Conservation (phyloP, 495 filamentous ascomycete genomes). For the Aspergillus sclerotiicarbonarius region DNA sequence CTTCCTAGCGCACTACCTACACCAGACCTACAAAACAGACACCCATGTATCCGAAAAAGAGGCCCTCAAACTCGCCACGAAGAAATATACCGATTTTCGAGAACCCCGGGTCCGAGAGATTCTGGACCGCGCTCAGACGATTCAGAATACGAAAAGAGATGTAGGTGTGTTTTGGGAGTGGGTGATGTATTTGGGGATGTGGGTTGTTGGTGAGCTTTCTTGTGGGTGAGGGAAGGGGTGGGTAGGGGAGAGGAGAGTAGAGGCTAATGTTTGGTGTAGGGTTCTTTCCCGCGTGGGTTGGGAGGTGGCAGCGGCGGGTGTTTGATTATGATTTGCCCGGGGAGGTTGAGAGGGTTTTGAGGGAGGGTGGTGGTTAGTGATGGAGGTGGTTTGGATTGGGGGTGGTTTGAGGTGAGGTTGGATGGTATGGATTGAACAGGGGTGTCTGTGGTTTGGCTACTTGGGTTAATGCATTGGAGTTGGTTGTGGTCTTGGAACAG, state of each 20-base stretch:
- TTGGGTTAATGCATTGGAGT: too few relatives aligned
- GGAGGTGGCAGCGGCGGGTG: neutral
- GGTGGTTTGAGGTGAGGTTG: too few relatives aligned
- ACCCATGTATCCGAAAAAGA: too few relatives aligned
- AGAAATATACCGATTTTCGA: slow-evolving; percentile 29
- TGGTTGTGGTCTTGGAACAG: too few relatives aligned
- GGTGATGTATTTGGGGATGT: slow-evolving; percentile 34
- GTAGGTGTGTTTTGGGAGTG: slow-evolving; percentile 34
- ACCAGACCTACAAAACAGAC: too few relatives aligned
- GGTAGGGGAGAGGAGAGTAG: too few relatives aligned
- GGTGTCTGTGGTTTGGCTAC: too few relatives aligned
- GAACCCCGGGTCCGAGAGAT: slow-evolving; percentile 31
- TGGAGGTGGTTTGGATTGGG: too few relatives aligned
- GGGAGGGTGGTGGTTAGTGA: neutral
- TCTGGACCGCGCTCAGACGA: slow-evolving; percentile 26
- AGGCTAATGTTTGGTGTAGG: neutral
- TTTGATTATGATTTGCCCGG: neutral
- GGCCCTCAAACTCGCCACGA: slow-evolving; percentile 26
- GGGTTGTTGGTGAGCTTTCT: slow-evolving; percentile 28
- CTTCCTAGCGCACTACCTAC: slow-evolving; percentile 33
- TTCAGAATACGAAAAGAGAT: slow-evolving; percentile 31
- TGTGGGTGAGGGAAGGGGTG: neutral
- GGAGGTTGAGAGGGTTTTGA: neutral
- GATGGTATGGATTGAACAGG: too few relatives aligned
- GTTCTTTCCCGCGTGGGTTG: neutral